Conservation (phyloP, 306 rosid species). For the Medicago arabica region DNA sequence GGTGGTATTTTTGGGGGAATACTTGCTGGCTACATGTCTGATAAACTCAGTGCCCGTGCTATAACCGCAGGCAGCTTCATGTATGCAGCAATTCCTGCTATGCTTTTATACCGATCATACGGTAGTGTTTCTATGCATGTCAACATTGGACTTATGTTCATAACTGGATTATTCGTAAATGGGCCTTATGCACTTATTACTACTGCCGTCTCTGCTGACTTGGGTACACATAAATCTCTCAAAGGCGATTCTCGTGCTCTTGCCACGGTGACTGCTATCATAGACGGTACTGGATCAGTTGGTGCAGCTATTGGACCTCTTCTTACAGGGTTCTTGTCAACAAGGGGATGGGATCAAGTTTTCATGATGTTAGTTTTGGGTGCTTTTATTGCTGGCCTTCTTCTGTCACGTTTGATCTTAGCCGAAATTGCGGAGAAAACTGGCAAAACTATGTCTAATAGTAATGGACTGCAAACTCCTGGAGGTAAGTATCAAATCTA, state of each 20-base stretch:
- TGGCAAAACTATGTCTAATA: constrained; percentile 44
- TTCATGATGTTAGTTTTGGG: constrained; percentile 65
- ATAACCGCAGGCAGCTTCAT: constrained; percentile 78
- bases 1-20: constrained; percentile 89
- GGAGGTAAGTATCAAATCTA: constrained; percentile 54
- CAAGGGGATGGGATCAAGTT: constrained; percentile 73
- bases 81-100: constrained; percentile 75
- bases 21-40: constrained; percentile 84
- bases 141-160: constrained; percentile 77
- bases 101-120: constrained; percentile 63
- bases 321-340: constrained; percentile 79
- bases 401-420: constrained; percentile 64
- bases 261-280: constrained; percentile 86
- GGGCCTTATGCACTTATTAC: constrained; percentile 93
- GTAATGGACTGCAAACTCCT: constrained; percentile 38
- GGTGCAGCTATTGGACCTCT: constrained; percentile 94
- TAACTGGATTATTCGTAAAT: constrained; percentile 76
- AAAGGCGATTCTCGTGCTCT: constrained; percentile 83
- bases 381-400: constrained; percentile 78
- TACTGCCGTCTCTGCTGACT: constrained; percentile 88
- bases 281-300: constrained; percentile 85
- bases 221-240: constrained; percentile 81
- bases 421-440: constrained; percentile 64
- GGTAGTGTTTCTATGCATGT: constrained; percentile 59
- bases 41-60: constrained; percentile 82